Percentiles rank a stretch among this genome's conserved stretches.
Conservation (phyloP, 108 stramenopile genomes). For the Nannochloropsis salina region DNA sequence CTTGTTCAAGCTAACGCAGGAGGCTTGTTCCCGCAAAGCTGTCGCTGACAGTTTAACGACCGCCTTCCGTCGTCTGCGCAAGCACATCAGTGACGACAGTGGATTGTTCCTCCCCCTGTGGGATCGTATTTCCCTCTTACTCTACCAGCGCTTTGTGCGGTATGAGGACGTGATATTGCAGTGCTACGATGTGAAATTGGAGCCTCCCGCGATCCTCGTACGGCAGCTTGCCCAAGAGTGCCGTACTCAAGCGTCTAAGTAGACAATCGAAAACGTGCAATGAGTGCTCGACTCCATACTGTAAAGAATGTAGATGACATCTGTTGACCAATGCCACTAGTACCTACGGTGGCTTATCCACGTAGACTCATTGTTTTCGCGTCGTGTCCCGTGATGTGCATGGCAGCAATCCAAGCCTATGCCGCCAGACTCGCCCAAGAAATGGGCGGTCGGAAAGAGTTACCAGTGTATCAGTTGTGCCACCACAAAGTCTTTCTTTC, state of each 20-base stretch:
- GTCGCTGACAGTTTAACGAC: background rate
- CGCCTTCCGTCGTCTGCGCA: background rate
- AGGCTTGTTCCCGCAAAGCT: conserved; percentile 11
- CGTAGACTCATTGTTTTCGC: too few species aligned
- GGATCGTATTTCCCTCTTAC: background rate
- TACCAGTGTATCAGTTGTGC: too few species aligned
- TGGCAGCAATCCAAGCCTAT: too few species aligned
- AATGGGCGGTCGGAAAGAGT: too few species aligned
- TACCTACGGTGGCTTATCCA: too few species aligned
- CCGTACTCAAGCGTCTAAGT: background rate
- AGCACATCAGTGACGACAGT: background rate
- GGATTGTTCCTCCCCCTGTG: conserved; percentile 1
- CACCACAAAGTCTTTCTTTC: too few species aligned
- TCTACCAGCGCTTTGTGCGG: background rate
- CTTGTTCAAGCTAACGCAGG: conserved; percentile 11
- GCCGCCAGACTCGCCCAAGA: too few species aligned
- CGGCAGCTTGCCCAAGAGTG: conserved; percentile 12
- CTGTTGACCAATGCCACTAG: too few species aligned
- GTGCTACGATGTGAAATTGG: conserved; percentile 10
- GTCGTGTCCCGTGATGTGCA: too few species aligned
- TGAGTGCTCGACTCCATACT: too few species aligned
- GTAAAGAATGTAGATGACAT: too few species aligned
- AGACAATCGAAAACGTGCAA: too few species aligned
- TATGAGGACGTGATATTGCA: background rate
- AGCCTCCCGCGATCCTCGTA: background rate